Evolutionary conservation across 192 early-diverging fungal species (phyloP), one percentile per base, ranked within the genome.

Genomic region (Backusella mclennaniae): DNA sequence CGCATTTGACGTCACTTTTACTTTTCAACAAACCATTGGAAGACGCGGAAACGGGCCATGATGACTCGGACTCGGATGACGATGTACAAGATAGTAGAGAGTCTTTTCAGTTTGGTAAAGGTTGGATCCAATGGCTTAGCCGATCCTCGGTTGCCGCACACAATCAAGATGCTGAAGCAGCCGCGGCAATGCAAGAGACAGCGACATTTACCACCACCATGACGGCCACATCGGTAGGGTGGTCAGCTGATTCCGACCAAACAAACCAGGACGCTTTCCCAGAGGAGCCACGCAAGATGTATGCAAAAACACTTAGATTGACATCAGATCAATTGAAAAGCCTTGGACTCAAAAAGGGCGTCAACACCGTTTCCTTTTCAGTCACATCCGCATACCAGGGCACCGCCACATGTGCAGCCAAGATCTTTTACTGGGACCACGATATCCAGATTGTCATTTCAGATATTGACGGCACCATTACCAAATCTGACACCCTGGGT

Each of bases 401-500:
- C 23, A 93, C 85, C 8, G 91, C 94, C 3, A 89, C 84, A 53
- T 95, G 95, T 78, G 84, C 91, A 23, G 93, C 96, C 46, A 95
- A 95, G 76, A 92, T 98, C 69, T 99, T 95, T 77, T 85, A 96
- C 67, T 98, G 94, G 92, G 88, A 92, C 68, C 76, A 92, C 76
- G 87, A 94, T 79, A 90, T 93, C 42, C 88, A 94, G 49, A 90
- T 99, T 29, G 96, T 99, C 11, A 98, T 99, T 80, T 97, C 96
- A 1, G 98, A 99, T 79, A 96, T 99, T 68, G 98, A 99, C 80
- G 98, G 98, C 14, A 99, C 98, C 4, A 99, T 99, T 75, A 99
- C 98, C 68, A 98, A 98, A 84, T 97, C 96, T 0, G 98, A 99
- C 78, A 96, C 92, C 2, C 84, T 99, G 38, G 98, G 98, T 12